Evolutionary conservation across 192 early-diverging fungal genomes (phyloP), one percentile per base, ranked within the genome.

Genomic region (Mortierella hygrophila): DNA sequence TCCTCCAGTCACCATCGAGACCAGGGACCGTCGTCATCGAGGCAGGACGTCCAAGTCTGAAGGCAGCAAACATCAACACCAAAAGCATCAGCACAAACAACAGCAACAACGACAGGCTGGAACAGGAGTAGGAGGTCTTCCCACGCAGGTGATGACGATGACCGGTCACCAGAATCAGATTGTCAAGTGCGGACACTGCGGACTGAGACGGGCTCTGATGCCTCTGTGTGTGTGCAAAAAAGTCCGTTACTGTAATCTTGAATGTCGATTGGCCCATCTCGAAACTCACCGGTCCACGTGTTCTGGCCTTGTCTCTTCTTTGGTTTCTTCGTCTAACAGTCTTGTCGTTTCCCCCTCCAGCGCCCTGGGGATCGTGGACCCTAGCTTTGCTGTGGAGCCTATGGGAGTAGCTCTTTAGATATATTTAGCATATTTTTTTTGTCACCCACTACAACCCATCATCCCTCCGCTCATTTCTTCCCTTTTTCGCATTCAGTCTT

Each of bases 141-240:
- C 71, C 40, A 32, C n/a, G 7, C 46, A 47, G 35, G 44, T 60
- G 6, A 29, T 86, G 65, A 81, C 84, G 4, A 86, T 86, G 84
- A 42, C 68, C 9, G 84, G 60, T 11, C 84, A 86, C 46, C 78
- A 86, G 41, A 74, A 76, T 20, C 54, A 78, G 47, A 63, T 63
- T 6, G 79, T 74, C 52, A 68, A 78, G 54, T 86, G 84, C 63
- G 79, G 79, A 8, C 72, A 86, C 38, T 86, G 84, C 54, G 79
- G 75, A 26, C 70, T 81, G 65, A 47, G 46, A 52, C 57, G 76
- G n/a, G 70, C 77, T 11, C 46, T 80, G 79, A 81, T 86, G 79
- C 84, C 84, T 0, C 47, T 86, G 40, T 86, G 84, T 63, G 75
- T 77, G 6, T 86, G 84, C 52, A 86, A 81, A 68, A 86, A 86